Base-by-base conservation (phyloP, 139 green algal species). In the Coelastrella sp. region DNA sequence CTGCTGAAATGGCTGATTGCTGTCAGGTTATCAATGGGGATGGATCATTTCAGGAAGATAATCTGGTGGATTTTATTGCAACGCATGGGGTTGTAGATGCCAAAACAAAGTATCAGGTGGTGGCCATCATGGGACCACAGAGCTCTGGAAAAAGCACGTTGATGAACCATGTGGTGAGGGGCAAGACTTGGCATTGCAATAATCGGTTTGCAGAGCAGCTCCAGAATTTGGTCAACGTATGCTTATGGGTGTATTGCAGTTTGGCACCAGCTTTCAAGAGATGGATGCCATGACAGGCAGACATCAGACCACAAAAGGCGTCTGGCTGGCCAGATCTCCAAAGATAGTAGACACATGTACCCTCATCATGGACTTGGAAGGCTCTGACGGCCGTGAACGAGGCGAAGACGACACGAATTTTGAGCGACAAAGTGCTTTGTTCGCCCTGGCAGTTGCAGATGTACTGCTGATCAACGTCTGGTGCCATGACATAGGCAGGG, bases 401-500 rank as follows among this genome's bases (percentile, higher is more conserved):
- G 98, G 98, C 56, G 98, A 99, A 91, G 98, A 99, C 87, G 98
- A 99, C 92, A 99, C 97, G 22, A 97, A 96, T 59, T 99, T 99
- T 93, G 98, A 99, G 92, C 96, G 98, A 65, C 98, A 99, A 93
- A 97, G 86, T 73, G 96, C 98, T 0, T 94, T 99, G 22, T 99
- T 99, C 93, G 98, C 98, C 7, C 92, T 99, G 75, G 96, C 98
- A 6, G 94, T 97, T 22, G 95, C 98, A 7, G 98, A 99, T 90
- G 93, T 99, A 0, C 91, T 99, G 80, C 90, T 99, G 73, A 95
- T 99, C 78, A 99, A 99, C 94, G 97, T 99, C 85, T 99, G 97
- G 96, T 98, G 96, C 90, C 97, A 99, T 92, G 98, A 99, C 92
- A 97, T 99, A 84, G 98, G 98, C 4, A 92, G 98, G n/a, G 98